Percentiles rank a stretch among this genome's conserved stretches.
Conservation (phyloP, 2,329 filamentous ascomycete species). For the Penicillium vulpinum region DNA sequence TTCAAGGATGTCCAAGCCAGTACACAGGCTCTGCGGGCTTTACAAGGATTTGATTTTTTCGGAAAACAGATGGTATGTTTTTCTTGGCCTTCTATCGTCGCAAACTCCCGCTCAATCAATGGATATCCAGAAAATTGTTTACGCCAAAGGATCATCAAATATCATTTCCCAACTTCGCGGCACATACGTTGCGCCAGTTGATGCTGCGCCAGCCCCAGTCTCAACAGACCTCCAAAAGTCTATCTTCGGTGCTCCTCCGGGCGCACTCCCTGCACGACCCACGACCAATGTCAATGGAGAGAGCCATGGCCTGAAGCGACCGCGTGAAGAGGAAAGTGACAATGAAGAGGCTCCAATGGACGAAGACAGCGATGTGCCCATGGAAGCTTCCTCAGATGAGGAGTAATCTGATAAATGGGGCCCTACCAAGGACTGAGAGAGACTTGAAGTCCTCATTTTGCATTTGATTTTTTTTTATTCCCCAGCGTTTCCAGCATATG, state of each 20-base stretch:
- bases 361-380: conserved; percentile 68
- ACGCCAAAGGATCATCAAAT: conserved; percentile 86
- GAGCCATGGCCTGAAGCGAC: conserved; percentile 65
- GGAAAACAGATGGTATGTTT: conserved; percentile 76
- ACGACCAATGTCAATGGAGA: conserved; percentile 47
- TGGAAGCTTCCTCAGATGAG: conserved; percentile 72
- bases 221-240: conserved; percentile 75
- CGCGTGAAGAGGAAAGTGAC: conserved; percentile 63
- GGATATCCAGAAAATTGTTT: conserved; percentile 72
- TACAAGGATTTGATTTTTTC: conserved; percentile 83
- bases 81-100: not conserved
- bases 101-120: conserved; percentile 5
- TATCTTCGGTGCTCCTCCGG: conserved; percentile 68
- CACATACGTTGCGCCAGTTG: conserved; percentile 71
- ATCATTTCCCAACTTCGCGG: conserved; percentile 89
- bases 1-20: conserved; percentile 89
- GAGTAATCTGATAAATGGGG: conserved; percentile 46
- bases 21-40: conserved; percentile 85
- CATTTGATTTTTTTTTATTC: conserved; percentile 15
- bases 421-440: conserved; percentile 13
- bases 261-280: conserved; percentile 52
- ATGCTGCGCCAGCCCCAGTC: conserved; percentile 51
- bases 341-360: conserved; percentile 59
- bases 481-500: conserved; percentile 14
- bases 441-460: conserved; percentile 12